phyloP scores from a whole-genome alignment of 1,284 basidiomycete genomes.

The Anthracocystis panici-leucophaei region DNA sequence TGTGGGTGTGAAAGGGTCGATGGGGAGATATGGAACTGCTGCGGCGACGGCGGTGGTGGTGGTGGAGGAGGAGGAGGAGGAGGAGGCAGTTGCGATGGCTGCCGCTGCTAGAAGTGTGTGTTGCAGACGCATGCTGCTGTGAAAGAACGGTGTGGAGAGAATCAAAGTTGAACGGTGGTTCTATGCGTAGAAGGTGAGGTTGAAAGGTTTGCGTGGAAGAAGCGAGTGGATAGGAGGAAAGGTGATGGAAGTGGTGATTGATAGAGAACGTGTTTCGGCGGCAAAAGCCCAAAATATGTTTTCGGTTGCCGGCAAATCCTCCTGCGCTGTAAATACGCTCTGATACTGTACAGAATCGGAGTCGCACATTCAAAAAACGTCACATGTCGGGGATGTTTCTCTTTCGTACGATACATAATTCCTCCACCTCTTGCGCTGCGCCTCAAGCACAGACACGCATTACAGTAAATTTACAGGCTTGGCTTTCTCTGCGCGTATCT shows the following conservation, averaged over 20 bases:
- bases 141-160: not conserved
- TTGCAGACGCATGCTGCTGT: conserved; percentile 26
- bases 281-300: not conserved
- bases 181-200: not conserved
- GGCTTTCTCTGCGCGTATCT: not conserved
- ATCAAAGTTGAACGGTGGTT: no score
- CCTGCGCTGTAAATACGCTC: no score
- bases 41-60: not conserved
- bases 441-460: not conserved
- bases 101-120: conserved; percentile 11
- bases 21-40: conserved; percentile 22
- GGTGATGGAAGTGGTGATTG: not conserved
- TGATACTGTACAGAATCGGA: no score
- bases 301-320: conserved; percentile 2
- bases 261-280: not conserved
- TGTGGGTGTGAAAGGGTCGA: conserved; percentile 23
- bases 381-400: no score
- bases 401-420: not conserved
- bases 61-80: not conserved
- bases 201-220: not conserved
- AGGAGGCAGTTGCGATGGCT: not conserved
- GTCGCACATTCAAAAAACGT: no score
- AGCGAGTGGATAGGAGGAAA: not conserved
- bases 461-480: no score
- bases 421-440: conserved; percentile 6